phyloP scores from a whole-genome alignment of 306 rosid species.

The Quercus suber region DNA sequence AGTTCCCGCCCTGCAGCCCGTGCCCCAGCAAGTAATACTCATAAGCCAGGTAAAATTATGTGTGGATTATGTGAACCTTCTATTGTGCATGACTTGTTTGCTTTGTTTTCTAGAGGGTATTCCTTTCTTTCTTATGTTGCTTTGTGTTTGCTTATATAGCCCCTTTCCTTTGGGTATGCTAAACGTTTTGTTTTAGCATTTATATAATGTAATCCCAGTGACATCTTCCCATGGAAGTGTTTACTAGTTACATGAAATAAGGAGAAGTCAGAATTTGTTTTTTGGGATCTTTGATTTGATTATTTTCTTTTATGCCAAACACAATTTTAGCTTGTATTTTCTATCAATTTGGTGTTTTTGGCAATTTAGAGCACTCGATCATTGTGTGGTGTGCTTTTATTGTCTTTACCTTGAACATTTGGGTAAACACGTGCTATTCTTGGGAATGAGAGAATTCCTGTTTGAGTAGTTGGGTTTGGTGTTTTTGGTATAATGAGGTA shows the following conservation, averaged over 20 bases:
- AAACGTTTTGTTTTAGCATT: no score
- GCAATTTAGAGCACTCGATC: not conserved
- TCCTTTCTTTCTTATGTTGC: not conserved
- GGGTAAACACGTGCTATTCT: not conserved
- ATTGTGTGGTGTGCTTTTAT: not conserved
- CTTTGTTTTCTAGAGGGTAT: not conserved
- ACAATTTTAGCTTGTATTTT: not conserved
- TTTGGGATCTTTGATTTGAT: not conserved
- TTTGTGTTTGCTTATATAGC: not conserved
- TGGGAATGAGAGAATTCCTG: not conserved
- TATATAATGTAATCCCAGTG: no score
- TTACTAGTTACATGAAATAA: not conserved
- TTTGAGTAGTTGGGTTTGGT: not conserved
- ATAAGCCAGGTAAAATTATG: conserved; percentile 14
- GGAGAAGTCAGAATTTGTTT: not conserved
- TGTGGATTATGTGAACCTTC: not conserved
- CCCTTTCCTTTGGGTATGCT: not conserved
- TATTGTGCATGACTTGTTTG: not conserved
- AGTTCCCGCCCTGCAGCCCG: conserved; percentile 24
- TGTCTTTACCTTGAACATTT: not conserved
- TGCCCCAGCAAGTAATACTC: conserved; percentile 16
- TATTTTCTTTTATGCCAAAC: not conserved
- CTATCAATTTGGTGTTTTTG: not conserved
- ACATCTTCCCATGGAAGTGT: not conserved
- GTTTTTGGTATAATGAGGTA: not conserved